phyloP scores from a whole-genome alignment of 768 basidiomycete genomes.

The Suillus weaverae region DNA sequence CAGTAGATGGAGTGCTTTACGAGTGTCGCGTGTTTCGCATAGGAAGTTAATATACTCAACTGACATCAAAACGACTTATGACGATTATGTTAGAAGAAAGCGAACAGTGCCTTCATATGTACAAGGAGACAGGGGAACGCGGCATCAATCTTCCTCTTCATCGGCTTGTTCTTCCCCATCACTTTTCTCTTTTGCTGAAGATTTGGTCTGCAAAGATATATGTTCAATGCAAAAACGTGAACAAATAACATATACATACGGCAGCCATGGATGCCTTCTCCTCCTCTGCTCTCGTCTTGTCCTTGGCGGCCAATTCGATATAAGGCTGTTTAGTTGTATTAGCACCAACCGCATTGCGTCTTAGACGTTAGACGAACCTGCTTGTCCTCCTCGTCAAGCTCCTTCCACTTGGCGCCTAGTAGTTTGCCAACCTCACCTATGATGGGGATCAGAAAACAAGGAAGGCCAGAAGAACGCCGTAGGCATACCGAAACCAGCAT shows the following conservation, averaged over 20 bases:
- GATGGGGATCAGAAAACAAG: constrained; percentile 2
- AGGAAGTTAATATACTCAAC: constrained; percentile 20
- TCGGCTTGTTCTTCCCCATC: constrained; percentile 36
- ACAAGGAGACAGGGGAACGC: constrained; percentile 6
- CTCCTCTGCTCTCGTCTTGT: constrained; percentile 85
- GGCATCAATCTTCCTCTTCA: constrained; percentile 45
- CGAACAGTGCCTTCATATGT: constrained; percentile 21
- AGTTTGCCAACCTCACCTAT: constrained; percentile 92
- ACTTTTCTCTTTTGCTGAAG: constrained; percentile 33
- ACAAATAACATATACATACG: constrained; percentile 30
- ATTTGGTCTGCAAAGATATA: constrained; percentile 27
- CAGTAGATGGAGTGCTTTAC: constrained; percentile 15
- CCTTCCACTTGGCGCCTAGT: constrained; percentile 97
- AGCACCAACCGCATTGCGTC: not conserved
- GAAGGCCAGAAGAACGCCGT: constrained; percentile 1
- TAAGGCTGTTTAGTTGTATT: constrained; percentile 63
- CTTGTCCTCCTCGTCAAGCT: constrained; percentile 87
- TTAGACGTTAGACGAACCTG: constrained; percentile 55
- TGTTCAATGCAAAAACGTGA: not conserved
- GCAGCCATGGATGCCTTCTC: constrained; percentile 57
- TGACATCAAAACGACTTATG: constrained; percentile 12
- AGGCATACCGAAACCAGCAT: constrained; percentile 81
- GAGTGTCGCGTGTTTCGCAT: constrained; percentile 31
- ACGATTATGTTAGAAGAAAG: constrained; percentile 20
- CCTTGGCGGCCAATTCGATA: constrained; percentile 78